These are phyloP conservation scores for Pseudocercospora musae DNA, from an alignment of 2,329 filamentous ascomycete genomes.

Conservation along the genomic window DNA sequence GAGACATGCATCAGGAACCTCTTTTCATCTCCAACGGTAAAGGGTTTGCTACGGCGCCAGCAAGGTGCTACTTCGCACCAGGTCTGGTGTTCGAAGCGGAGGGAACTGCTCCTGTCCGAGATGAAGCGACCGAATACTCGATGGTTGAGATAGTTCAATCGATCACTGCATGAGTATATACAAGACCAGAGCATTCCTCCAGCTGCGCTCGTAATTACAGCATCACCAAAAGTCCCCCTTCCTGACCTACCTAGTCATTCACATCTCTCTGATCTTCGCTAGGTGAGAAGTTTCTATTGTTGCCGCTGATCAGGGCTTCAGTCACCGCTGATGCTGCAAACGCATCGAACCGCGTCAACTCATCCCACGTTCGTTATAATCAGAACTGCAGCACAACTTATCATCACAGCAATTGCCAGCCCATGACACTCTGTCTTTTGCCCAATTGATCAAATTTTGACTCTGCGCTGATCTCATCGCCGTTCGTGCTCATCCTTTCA, in stretches of 20 bases:
- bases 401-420: not conserved
- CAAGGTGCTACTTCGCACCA: no score
- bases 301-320: not conserved
- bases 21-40: no score
- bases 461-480: not conserved
- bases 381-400: not conserved
- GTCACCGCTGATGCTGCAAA: not conserved
- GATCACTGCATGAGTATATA: not conserved
- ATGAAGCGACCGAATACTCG: no score
- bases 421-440: not conserved
- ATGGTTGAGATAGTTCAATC: not conserved
- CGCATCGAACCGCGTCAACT: not conserved
- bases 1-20: no score
- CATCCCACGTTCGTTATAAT: not conserved
- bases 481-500: not conserved
- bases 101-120: no score
- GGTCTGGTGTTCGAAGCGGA: no score
- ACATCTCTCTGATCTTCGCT: not conserved
- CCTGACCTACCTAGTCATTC: not conserved
- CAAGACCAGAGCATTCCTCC: not conserved
- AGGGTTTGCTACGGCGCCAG: no score
- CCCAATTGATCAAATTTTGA: not conserved
- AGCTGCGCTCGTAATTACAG: not conserved
- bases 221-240: not conserved
- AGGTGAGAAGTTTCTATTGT: not conserved